Evolutionary conservation across 2,329 filamentous ascomycete species (phyloP).

Genomic region (Colletotrichum viniferum): DNA sequence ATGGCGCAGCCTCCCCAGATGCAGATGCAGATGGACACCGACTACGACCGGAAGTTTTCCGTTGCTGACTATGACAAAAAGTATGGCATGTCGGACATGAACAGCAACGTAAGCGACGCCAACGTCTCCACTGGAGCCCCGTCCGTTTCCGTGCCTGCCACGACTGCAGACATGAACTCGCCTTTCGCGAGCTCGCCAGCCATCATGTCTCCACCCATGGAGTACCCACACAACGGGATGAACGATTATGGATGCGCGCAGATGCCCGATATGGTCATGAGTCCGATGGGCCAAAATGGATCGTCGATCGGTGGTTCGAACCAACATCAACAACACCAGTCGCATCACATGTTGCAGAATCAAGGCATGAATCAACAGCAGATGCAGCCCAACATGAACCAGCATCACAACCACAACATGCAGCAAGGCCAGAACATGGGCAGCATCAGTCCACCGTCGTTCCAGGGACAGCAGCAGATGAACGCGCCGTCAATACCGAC

Average conservation of each 20-base stretch:
- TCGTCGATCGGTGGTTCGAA: constrained; percentile 25
- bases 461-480: constrained; percentile 17
- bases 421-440: constrained; percentile 24
- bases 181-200: constrained; percentile 58
- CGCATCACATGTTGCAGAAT: constrained; percentile 28
- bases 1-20: constrained; percentile 59
- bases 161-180: constrained; percentile 47
- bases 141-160: constrained; percentile 26
- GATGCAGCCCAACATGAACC: constrained; percentile 32
- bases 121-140: constrained; percentile 26
- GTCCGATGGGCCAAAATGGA: constrained; percentile 44
- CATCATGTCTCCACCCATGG: constrained; percentile 58
- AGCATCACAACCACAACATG: constrained; percentile 35
- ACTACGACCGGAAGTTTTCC: constrained; percentile 51
- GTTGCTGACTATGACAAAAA: constrained; percentile 48
- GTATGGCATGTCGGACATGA: constrained; percentile 42
- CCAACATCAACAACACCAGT: constrained; percentile 35
- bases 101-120: constrained; percentile 37
- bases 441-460: constrained; percentile 13
- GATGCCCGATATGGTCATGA: constrained; percentile 61
- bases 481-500: constrained; percentile 26
- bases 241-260: constrained; percentile 44
- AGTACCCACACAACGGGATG: constrained; percentile 48
- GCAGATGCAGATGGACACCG: constrained; percentile 49
- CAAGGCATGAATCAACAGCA: constrained; percentile 32